A percentile compares a stretch with the other conserved stretches of the same genome.
phyloP scores from a whole-genome alignment of 768 basidiomycete species.

The Exsudoporus frostii region DNA sequence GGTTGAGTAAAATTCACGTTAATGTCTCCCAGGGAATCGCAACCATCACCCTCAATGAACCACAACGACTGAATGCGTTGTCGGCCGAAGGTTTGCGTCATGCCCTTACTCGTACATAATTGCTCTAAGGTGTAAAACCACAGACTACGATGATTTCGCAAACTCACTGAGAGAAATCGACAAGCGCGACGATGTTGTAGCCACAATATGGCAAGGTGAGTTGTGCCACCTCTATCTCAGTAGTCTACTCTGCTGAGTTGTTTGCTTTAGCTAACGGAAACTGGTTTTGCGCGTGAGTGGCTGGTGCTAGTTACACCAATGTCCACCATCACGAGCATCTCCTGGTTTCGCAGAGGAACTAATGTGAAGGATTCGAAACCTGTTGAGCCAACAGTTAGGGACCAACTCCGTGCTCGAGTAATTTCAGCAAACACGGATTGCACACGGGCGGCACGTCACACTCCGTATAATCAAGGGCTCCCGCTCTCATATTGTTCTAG shows the following conservation, averaged over 20 bases:
- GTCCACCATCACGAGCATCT: not conserved
- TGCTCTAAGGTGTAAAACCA: not conserved
- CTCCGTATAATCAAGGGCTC: not conserved
- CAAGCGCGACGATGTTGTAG: constrained; percentile 55
- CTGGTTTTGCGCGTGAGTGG: constrained; percentile 71
- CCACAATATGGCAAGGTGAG: constrained; percentile 67
- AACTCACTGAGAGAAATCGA: constrained; percentile 57
- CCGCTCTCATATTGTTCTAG: constrained; percentile 30
- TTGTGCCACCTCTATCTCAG: not conserved
- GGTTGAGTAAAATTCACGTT: constrained; percentile 40
- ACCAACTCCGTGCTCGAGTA: constrained; percentile 45
- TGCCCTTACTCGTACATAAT: not conserved
- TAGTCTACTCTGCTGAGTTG: not conserved
- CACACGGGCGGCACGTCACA: constrained; percentile 54
- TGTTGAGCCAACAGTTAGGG: constrained; percentile 36
- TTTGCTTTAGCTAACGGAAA: constrained; percentile 50
- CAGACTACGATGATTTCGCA: constrained; percentile 65
- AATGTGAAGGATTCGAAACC: constrained; percentile 39
- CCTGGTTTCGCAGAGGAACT: constrained; percentile 46
- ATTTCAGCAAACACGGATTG: constrained; percentile 55
- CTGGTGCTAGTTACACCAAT: not conserved
- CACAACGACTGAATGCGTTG: constrained; percentile 57
- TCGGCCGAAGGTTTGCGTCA: constrained; percentile 44
- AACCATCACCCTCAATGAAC: constrained; percentile 65
- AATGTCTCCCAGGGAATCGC: constrained; percentile 57